Evolutionary conservation across 2,329 filamentous ascomycete genomes (phyloP).

Genomic region (Monosporascus sp.): DNA sequence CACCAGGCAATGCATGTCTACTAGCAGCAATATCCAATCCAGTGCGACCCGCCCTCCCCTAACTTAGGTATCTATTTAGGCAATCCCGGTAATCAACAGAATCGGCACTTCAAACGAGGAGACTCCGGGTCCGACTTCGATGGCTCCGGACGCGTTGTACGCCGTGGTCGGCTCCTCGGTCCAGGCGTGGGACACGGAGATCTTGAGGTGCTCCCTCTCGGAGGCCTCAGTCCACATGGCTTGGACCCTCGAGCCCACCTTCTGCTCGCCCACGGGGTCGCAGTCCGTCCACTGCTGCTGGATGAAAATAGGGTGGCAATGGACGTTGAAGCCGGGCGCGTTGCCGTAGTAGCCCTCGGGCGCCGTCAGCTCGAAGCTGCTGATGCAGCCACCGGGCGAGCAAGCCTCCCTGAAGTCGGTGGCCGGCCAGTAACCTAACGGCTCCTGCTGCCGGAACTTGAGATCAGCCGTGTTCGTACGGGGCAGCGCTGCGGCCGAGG

Average conservation of each 20-base stretch:
- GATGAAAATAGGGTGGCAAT: constrained; percentile 19
- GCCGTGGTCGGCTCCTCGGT: constrained; percentile 1
- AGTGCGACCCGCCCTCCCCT: background rate
- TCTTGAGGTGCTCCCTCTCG: constrained; percentile 11
- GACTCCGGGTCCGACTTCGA: constrained; percentile 4
- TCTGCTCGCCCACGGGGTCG: constrained; percentile 5
- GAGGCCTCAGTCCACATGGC: constrained; percentile 15
- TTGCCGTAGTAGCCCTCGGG: constrained; percentile 13
- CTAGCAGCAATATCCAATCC: too few relatives aligned
- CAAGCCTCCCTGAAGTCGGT: constrained; percentile 15
- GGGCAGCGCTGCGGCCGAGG: constrained; percentile 6
- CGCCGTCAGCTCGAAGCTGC: constrained; percentile 17
- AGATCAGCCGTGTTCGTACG: background rate
- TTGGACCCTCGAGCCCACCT: constrained; percentile 10
- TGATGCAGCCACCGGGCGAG: constrained; percentile 19
- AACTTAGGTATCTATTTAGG: background rate
- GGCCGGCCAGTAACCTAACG: constrained; percentile 7
- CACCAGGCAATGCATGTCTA: too few relatives aligned
- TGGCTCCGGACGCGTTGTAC: constrained; percentile 10
- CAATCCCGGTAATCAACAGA: background rate
- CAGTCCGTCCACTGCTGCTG: constrained; percentile 18
- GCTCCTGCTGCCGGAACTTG: background rate
- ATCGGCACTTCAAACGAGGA: constrained; percentile 9
- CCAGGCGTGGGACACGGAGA: constrained; percentile 18
- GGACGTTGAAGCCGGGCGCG: constrained; percentile 21